Base-by-base conservation (phyloP, 2,329 filamentous ascomycete genomes). In the Ophioceras dolichostomum region DNA sequence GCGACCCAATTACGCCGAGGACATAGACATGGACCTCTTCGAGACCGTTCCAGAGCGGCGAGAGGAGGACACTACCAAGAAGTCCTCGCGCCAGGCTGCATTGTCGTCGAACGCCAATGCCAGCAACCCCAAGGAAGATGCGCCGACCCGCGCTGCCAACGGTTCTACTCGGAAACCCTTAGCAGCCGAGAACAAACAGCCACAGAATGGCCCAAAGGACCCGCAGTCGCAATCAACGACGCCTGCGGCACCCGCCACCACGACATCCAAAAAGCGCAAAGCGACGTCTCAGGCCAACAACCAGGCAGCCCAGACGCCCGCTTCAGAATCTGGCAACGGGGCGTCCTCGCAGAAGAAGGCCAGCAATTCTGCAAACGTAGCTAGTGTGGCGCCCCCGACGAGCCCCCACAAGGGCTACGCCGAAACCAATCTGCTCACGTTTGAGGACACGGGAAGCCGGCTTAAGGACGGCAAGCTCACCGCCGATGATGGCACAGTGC, bases 1-100 rank as follows among this genome's bases (percentile, higher is more conserved):
- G 49, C 83, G 91, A 48, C 79, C 82, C 47, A 98, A 98, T 61
- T 98, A 98, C 60, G 89, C 91, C 36, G 91, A 98, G 62, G 89
- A 95, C 58, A 69, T 88, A 48, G 89, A 96, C 51, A 77, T 84
- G 59, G 91, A 96, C 41, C 61, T 70, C 55, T 85, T 87, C 56
- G 89, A 95, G 51, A 73, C 70, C 55, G 63, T 69, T 52, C 56
- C 64, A 37, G 61, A 71, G 47, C 66, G 68, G 51, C 69, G 73
- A 47, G 68, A 75, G 13, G 63, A 64, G 39, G 70, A 75, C n/a
- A n/a, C n/a, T 43, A 49, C 63, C 37, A 76, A 76, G 54, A 81
- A 79, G 53, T 55, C 64, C 27, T 65, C 67, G 49, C 64, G 64
- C 36, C 56, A 55, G 46, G 50, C 21, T 12, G 28, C 35, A 21